Evolutionary conservation across 352 stramenopile genomes (phyloP).

Genomic region (Thraustochytrium sp.): DNA sequence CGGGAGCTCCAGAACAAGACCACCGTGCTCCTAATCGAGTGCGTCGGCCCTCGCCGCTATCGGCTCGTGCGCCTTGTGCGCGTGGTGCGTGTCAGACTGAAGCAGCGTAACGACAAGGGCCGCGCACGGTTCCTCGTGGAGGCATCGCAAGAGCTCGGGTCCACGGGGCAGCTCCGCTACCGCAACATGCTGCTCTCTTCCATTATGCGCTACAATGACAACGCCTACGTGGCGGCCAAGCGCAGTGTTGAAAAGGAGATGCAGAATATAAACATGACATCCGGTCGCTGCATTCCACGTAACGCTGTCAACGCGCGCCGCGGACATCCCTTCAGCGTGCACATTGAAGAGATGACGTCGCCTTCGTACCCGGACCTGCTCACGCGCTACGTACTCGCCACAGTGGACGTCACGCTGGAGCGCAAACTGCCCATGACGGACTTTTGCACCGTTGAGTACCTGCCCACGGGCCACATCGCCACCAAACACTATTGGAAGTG

Average conservation of each 20-base stretch:
- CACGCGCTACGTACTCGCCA: background rate
- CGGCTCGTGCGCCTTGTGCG: background rate
- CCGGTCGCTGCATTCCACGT: background rate
- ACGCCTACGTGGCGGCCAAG: background rate
- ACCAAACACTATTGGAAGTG: conserved; percentile 39
- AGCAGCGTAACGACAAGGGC: background rate
- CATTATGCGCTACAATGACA: conserved; percentile 6
- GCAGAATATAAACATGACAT: background rate
- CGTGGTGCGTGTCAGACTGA: background rate
- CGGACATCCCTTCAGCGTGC: background rate
- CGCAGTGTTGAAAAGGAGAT: conserved; percentile 33
- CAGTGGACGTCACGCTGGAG: conserved; percentile 8
- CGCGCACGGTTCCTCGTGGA: background rate
- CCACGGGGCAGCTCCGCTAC: conserved; percentile 12
- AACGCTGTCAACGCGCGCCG: background rate
- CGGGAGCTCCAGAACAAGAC: conserved; percentile 5
- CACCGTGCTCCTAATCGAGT: background rate
- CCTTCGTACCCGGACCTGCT: conserved; percentile 12
- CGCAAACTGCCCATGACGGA: background rate
- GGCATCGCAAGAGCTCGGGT: background rate
- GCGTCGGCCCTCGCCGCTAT: background rate
- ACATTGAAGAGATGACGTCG: background rate
- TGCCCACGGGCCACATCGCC: background rate
- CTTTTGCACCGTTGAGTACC: conserved; percentile 16
- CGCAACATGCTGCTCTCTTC: conserved; percentile 37